Base-by-base conservation (phyloP, 805 yeast genomes). In the Candida vartiovaarae region DNA sequence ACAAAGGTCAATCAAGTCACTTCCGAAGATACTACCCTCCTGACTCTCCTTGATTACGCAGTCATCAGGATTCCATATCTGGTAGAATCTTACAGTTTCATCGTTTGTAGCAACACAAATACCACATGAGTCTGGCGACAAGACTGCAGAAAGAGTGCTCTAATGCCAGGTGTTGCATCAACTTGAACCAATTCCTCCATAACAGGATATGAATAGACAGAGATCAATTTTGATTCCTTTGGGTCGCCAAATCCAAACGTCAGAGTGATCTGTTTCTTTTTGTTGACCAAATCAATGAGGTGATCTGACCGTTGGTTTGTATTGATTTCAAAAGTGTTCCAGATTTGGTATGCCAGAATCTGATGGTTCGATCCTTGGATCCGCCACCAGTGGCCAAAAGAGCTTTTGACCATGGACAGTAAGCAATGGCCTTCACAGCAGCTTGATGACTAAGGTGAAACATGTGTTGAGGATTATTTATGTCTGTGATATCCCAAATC, bases 381-480 rank as follows among this genome's bases (percentile, higher is more conserved):
- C 97, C 97, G 3, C 93, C 96, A 0, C 97, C 97, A 0, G 96
- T 88, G 1, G 91, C 96, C 32, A 90, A 60, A 7, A 90, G 63
- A 3, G 83, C 72, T 10, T 78, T 78, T 20, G 87, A 73, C 96
- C 96, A 89, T 0, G 97, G 97, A 58, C 96, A 90, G 54, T 77
- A 90, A 4, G 91, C 84, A 37, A 90, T 67, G 0, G 96, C 97
- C 54, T 89, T 89, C 0, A 90, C 90, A 0, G 97, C 97, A 2
- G 96, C 95, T 3, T 68, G 65, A 55, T 90, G 97, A 1, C 72
- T 76, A 41, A 89, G 65, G 8, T 62, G 58, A 56, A 71, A 77
- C 47, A 65, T 62, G 39, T 75, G 53, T 24, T 43, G 54, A 8
- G 91, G 84, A 0, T 57, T 43, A 4, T 48, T 36, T 4, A 64